Conservation (phyloP, 2,329 filamentous ascomycete genomes). For the Onygena corvina region DNA sequence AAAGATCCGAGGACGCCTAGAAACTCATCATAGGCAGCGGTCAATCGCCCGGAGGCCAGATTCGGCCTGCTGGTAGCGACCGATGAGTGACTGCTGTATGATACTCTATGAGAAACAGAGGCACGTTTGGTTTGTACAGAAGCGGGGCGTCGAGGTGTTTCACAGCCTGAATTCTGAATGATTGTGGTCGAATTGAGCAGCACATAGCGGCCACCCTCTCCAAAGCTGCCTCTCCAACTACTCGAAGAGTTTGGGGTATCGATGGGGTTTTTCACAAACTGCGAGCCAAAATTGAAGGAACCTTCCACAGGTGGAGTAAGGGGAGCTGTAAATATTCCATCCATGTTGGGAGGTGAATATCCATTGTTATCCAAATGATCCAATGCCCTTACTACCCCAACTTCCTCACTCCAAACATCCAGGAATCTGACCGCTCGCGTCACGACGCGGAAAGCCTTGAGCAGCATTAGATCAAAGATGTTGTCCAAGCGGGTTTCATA, state of each 20-base stretch:
- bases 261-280: not conserved
- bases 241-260: conserved; percentile 1
- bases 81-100: conserved; percentile 56
- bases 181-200: conserved; percentile 7
- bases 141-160: conserved; percentile 18
- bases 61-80: conserved; percentile 51
- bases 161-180: conserved; percentile 20
- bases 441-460: conserved; percentile 90
- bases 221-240: conserved; percentile 5
- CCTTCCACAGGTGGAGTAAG: conserved; percentile 30
- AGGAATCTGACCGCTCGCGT: conserved; percentile 80
- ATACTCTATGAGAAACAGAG: conserved; percentile 60
- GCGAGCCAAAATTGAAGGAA: conserved; percentile 19
- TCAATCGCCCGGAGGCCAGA: conserved; percentile 72
- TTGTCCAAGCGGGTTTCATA: conserved; percentile 32
- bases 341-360: conserved; percentile 9
- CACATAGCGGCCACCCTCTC: conserved; percentile 13
- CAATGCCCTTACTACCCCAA: conserved; percentile 34
- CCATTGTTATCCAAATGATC: conserved; percentile 27
- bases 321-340: conserved; percentile 23
- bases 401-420: conserved; percentile 61
- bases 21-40: conserved; percentile 71
- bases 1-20: conserved; percentile 85
- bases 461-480: conserved; percentile 80
- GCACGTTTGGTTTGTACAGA: conserved; percentile 36